Evolutionary conservation across 257 asterid genomes (phyloP).

Genomic region (Solanum infundibuliforme): DNA sequence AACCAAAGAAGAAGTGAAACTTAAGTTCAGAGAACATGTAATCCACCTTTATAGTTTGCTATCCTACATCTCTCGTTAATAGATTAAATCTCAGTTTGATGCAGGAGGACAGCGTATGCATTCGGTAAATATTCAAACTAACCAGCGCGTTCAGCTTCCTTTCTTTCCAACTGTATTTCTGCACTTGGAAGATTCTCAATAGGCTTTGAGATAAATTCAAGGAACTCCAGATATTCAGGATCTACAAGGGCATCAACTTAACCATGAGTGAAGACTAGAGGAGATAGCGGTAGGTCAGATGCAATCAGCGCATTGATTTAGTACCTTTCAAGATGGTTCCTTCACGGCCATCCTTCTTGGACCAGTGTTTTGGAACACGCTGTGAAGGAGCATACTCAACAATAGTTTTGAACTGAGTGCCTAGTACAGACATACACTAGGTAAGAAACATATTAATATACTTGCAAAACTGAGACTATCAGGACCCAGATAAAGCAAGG

Average conservation of each 20-base stretch:
- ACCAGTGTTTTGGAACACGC: slow-evolving; percentile 79
- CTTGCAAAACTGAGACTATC: neutral
- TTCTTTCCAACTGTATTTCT: slow-evolving; percentile 95
- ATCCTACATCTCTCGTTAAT: neutral
- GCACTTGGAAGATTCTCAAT: slow-evolving; percentile 98
- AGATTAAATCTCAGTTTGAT: neutral
- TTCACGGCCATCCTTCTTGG: slow-evolving; percentile 95
- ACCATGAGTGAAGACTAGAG: slow-evolving; percentile 10
- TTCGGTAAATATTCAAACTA: slow-evolving; percentile 7
- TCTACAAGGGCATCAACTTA: slow-evolving; percentile 54
- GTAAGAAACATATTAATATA: neutral
- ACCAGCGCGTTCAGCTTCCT: slow-evolving; percentile 99
- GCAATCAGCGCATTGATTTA: slow-evolving; percentile 11
- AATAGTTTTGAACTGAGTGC: slow-evolving; percentile 74
- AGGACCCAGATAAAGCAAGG: neutral
- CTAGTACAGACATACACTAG: slow-evolving; percentile 23
- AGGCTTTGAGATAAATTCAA: slow-evolving; percentile 85
- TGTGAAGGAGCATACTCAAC: slow-evolving; percentile 99
- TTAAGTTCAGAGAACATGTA: slow-evolving; percentile 5
- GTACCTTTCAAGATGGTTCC: slow-evolving; percentile 86
- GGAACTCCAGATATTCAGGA: slow-evolving; percentile 99
- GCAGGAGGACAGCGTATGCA: neutral
- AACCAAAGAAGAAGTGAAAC: slow-evolving; percentile 9
- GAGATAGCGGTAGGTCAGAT: slow-evolving; percentile 9
- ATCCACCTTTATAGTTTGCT: neutral